These are phyloP conservation scores for Hypholoma sublateritium DNA, from an alignment of 768 basidiomycete species.

Conservation along the genomic window DNA sequence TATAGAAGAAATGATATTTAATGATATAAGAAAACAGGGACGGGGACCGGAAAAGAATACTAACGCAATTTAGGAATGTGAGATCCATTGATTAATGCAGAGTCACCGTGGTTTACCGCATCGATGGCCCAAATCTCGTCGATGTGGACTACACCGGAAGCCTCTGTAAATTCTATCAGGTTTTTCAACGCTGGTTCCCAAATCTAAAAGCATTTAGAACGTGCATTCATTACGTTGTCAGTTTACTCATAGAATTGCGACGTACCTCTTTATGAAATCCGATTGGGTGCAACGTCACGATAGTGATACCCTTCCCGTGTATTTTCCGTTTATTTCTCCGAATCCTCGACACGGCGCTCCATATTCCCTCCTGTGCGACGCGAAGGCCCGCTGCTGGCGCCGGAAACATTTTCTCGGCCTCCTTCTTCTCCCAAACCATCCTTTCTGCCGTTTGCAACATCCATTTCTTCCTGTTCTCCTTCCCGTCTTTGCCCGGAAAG, in stretches of 20 bases:
- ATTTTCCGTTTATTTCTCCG: slow-evolving; percentile 13
- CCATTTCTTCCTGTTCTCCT: slow-evolving; percentile 21
- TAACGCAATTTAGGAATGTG: slow-evolving; percentile 22
- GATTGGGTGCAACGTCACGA: slow-evolving; percentile 23
- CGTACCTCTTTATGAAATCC: slow-evolving; percentile 28
- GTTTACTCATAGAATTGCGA: neutral
- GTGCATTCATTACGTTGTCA: neutral
- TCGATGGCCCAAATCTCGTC: slow-evolving; percentile 28
- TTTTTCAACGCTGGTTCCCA: slow-evolving; percentile 23
- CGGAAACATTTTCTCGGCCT: slow-evolving; percentile 16
- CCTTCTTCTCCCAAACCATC: slow-evolving; percentile 18
- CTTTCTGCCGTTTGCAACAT: slow-evolving; percentile 9
- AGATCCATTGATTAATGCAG: slow-evolving; percentile 19
- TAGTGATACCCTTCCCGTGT: slow-evolving; percentile 19
- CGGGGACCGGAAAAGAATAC: neutral
- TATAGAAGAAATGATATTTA: neutral
- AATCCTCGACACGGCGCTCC: slow-evolving; percentile 21
- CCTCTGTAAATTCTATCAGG: slow-evolving; percentile 23
- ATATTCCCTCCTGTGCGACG: slow-evolving; percentile 18
- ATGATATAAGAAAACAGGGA: neutral
- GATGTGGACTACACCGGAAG: slow-evolving; percentile 11
- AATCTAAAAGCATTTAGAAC: slow-evolving; percentile 13
- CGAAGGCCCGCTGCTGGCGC: slow-evolving; percentile 10
- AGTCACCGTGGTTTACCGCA: slow-evolving; percentile 25
- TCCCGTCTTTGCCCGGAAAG: slow-evolving; percentile 13